phyloP scores from a whole-genome alignment of 768 basidiomycete species.

The Tricholoma furcatifolium region DNA sequence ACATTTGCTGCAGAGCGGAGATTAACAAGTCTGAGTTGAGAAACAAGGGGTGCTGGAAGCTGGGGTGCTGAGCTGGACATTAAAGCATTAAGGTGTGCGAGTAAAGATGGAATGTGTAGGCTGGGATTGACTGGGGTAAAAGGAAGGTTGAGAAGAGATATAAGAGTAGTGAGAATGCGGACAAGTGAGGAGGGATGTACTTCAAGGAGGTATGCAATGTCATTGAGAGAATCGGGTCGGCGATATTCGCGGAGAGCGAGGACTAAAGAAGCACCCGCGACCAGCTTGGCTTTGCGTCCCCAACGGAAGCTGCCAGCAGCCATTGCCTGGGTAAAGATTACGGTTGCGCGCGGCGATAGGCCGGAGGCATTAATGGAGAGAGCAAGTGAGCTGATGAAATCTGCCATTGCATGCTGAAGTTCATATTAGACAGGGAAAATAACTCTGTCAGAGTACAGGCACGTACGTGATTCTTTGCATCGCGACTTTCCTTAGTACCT shows the following conservation, averaged over 20 bases:
- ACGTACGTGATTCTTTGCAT: conserved; percentile 63
- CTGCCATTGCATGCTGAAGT: conserved; percentile 58
- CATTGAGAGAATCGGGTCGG: conserved; percentile 63
- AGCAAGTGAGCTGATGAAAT: conserved; percentile 61
- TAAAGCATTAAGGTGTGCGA: conserved; percentile 46
- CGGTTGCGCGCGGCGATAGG: conserved; percentile 62
- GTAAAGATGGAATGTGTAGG: conserved; percentile 55
- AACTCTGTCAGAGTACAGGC: conserved; percentile 5
- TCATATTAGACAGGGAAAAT: conserved; percentile 13
- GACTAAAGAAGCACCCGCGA: conserved; percentile 67
- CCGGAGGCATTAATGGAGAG: conserved; percentile 58
- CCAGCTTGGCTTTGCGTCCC: conserved; percentile 70
- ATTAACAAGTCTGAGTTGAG: conserved; percentile 38
- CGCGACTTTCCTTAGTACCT: conserved; percentile 55
- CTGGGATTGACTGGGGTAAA: conserved; percentile 57
- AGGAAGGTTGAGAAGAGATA: conserved; percentile 51
- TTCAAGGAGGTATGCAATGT: conserved; percentile 67
- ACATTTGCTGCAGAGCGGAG: conserved; percentile 44
- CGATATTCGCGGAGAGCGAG: conserved; percentile 71
- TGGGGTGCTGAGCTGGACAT: conserved; percentile 25
- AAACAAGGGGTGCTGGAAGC: conserved; percentile 33
- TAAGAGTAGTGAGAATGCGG: conserved; percentile 53
- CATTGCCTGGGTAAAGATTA: conserved; percentile 71
- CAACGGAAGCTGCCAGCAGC: conserved; percentile 57
- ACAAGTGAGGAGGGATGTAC: conserved; percentile 50